Conservation (phyloP, 768 basidiomycete species). For the Termitomyces heimii region DNA sequence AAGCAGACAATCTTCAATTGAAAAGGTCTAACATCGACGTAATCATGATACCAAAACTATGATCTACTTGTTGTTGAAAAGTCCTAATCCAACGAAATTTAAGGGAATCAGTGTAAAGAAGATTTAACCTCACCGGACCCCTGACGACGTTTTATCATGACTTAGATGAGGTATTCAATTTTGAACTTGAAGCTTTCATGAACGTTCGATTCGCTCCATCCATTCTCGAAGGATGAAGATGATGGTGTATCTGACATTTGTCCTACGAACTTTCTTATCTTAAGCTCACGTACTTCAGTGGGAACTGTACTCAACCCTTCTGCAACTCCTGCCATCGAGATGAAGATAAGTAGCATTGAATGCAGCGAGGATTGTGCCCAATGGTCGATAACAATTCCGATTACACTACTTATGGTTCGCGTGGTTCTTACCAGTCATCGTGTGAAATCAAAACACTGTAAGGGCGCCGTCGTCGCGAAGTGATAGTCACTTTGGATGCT, state of each 20-base stretch:
- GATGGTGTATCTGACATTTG: not conserved
- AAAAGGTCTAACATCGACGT: not conserved
- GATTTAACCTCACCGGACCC: not conserved
- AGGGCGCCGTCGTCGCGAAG: too few relatives aligned
- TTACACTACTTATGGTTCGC: too few relatives aligned
- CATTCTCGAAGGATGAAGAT: not conserved
- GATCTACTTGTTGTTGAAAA: not conserved
- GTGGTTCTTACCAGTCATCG: not conserved
- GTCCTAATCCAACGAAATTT: not conserved
- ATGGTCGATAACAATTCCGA: not conserved
- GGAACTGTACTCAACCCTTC: not conserved
- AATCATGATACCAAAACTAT: not conserved
- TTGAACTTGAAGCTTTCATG: not conserved
- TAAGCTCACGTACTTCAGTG: not conserved
- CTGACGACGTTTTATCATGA: not conserved
- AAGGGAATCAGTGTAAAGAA: not conserved
- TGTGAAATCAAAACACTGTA: too few relatives aligned
- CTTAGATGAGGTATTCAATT: not conserved
- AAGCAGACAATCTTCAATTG: not conserved
- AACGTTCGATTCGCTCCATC: not conserved
- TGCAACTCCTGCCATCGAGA: not conserved
- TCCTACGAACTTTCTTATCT: not conserved
- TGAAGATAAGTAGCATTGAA: too few relatives aligned
- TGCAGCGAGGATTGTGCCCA: too few relatives aligned
- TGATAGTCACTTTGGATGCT: not conserved